phyloP scores from a whole-genome alignment of 139 green algal genomes.

The Picochlorum sp. region DNA sequence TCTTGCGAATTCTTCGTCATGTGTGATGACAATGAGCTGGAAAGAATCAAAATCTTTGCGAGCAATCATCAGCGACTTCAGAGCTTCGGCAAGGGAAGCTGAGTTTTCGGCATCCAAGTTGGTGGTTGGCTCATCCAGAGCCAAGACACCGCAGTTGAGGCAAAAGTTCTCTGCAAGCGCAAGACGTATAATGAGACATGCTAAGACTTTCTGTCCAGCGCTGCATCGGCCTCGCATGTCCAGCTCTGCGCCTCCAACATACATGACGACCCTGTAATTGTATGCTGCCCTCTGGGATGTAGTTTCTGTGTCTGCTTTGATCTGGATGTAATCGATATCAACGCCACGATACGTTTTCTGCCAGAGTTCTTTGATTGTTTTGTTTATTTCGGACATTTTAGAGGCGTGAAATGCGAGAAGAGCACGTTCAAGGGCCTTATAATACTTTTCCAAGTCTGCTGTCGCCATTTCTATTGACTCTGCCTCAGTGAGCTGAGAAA shows the following conservation, averaged over 20 bases:
- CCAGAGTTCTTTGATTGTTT: slow-evolving; percentile 97
- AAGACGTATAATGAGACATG: slow-evolving; percentile 95
- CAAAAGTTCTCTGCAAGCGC: slow-evolving; percentile 97
- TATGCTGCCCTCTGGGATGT: slow-evolving; percentile 58
- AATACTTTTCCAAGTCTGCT: slow-evolving; percentile 87
- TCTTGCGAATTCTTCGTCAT: slow-evolving; percentile 85
- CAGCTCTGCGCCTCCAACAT: slow-evolving; percentile 75
- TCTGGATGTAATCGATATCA: slow-evolving; percentile 95
- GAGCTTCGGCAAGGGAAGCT: slow-evolving; percentile 67
- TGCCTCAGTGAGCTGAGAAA: slow-evolving; percentile 44
- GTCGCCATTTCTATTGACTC: slow-evolving; percentile 82
- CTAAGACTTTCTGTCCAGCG: slow-evolving; percentile 91
- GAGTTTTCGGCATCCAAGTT: slow-evolving; percentile 88
- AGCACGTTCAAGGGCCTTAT: slow-evolving; percentile 90
- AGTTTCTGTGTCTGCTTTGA: slow-evolving; percentile 70
- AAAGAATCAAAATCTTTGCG: slow-evolving; percentile 81
- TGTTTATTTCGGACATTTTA: slow-evolving; percentile 97
- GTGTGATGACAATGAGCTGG: slow-evolving; percentile 98
- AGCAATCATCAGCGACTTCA: slow-evolving; percentile 68
- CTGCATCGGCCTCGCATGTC: slow-evolving; percentile 96
- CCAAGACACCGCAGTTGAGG: slow-evolving; percentile 95
- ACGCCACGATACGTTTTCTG: slow-evolving; percentile 93
- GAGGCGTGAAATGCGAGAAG: slow-evolving; percentile 89
- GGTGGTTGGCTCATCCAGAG: slow-evolving; percentile 97
- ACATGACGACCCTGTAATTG: slow-evolving; percentile 95